Evolutionary conservation across 2,329 filamentous ascomycete species (phyloP).

Genomic region (Monilinia aucupariae): DNA sequence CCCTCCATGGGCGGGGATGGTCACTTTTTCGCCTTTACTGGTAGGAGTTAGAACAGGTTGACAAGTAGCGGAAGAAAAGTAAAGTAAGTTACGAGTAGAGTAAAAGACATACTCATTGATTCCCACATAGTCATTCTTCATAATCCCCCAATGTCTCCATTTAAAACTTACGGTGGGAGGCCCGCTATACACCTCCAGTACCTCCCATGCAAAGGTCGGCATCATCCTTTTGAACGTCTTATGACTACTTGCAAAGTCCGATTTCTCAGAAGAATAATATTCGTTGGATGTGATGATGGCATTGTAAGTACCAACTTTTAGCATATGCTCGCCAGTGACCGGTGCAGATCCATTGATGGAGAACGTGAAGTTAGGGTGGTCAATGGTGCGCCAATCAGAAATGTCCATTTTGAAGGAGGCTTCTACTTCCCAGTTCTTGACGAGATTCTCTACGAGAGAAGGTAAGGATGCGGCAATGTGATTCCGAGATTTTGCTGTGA

Average conservation of each 20-base stretch:
- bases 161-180: slow-evolving; percentile 57
- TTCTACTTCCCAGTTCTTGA: slow-evolving; percentile 70
- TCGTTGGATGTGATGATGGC: slow-evolving; percentile 58
- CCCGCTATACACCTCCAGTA: slow-evolving; percentile 61
- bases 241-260: slow-evolving; percentile 58
- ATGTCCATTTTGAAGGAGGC: slow-evolving; percentile 61
- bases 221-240: slow-evolving; percentile 70
- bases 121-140: slow-evolving; percentile 62
- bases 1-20: slow-evolving; percentile 54
- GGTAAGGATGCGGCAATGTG: slow-evolving; percentile 53
- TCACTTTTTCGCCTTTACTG: slow-evolving; percentile 58
- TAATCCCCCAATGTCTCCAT: slow-evolving; percentile 64
- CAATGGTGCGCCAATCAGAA: slow-evolving; percentile 60
- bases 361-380: slow-evolving; percentile 54
- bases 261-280: slow-evolving; percentile 57
- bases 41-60: slow-evolving; percentile 16
- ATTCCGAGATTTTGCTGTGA: slow-evolving; percentile 49
- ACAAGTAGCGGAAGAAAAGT: no score
- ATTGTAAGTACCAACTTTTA: slow-evolving; percentile 64
- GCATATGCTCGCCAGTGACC: slow-evolving; percentile 57
- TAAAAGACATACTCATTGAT: slow-evolving; percentile 36
- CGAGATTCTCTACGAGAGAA: slow-evolving; percentile 60
- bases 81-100: not conserved
- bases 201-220: slow-evolving; percentile 67
- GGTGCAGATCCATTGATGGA: slow-evolving; percentile 56